Evolutionary conservation across 768 basidiomycete species (phyloP), one percentile per base, ranked within the genome.

Genomic region (Lactarius psammicola): DNA sequence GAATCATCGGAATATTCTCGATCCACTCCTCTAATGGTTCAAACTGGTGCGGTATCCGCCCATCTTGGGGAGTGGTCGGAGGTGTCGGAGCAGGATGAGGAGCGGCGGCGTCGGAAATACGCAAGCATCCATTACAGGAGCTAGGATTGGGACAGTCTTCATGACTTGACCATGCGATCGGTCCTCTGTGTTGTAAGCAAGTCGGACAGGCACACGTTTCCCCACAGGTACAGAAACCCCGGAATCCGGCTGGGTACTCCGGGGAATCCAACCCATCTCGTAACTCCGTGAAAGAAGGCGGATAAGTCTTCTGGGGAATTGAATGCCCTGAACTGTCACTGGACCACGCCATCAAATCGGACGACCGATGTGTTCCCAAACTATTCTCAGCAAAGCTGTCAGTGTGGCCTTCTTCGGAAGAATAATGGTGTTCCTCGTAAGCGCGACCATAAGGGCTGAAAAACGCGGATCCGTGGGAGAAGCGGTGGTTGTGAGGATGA

Each of bases 381-480:
- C 60, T 31, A 58, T 67, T 62, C 57, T 61, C 64, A 49, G 67
- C 20, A 53, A 44, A 31, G 51, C 59, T 44, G 23, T 68, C 64
- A n/a, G 44, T 4, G 15, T 56, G 53, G 17, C 64, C 23, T 26
- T 59, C 49, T 59, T 80, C 80, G 18, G 73, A 62, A 13, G 77
- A 74, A 66, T 82, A 80, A n/a, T 75, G 66, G 4, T 79, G 75
- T 59, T 84, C 88, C 56, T 68, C 67, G 68, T 89, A 85, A 18
- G 87, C 87, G 28, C 87, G 82, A 20, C 83, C 83, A 63, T 91
- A 92, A 0, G 90, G 90, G 60, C 85, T 87, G 72, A 80, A 89
- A 53, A 78, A 76, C 64, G 80, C 76, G 65, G 78, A 78, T 61
- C 86, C 84, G 71, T 83, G 82, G 36, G 67, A 64, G 44, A 66